Evolutionary conservation across 768 basidiomycete genomes (phyloP), one percentile per base, ranked within the genome.

Genomic region (Rhizopogon vulgaris): DNA sequence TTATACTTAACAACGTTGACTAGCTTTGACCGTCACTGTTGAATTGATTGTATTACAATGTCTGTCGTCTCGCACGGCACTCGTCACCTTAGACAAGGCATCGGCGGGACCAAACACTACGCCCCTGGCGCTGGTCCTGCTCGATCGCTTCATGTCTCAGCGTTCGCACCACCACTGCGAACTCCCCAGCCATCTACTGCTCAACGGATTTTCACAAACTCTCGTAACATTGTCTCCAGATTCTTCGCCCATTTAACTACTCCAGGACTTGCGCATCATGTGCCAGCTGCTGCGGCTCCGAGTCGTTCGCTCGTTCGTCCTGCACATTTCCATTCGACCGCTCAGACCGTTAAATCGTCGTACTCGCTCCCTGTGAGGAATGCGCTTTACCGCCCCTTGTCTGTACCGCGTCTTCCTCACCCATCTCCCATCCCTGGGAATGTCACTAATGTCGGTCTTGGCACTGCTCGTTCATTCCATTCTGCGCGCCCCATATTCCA

Each of bases 401-500:
- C 69, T 24, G 64, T 70, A 1, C 78, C 73, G 14, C 81, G 75
- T 59, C 69, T 90, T 10, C 87, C 87, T 9, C 78, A 76, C n/a
- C 75, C 78, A 1, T 74, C 76, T 18, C 39, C 37, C 2, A 73
- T 79, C 14, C 80, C 80, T 7, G 67, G 78, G 17, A 69, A 69
- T 43, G 67, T 86, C 27, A 66, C 78, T 0, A 84, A 89, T 55
- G 78, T 93, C 18, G 91, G 91, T 4, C 73, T 94, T 3, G 87
- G 87, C 36, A 78, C 80, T 0, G 87, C 84, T 0, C 74, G 90
- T 36, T 87, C 82, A 60, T 94, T 93, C 65, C 82, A 83, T 22
- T 79, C 83, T 3, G 77, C 75, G 10, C 80, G 85, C 2, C 85
- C 87, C 3, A 76, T 91, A 40, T 91, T 92, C 73, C 83, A 90